Conservation (phyloP, 1,284 basidiomycete genomes). For the Rugosomyces carneus region DNA sequence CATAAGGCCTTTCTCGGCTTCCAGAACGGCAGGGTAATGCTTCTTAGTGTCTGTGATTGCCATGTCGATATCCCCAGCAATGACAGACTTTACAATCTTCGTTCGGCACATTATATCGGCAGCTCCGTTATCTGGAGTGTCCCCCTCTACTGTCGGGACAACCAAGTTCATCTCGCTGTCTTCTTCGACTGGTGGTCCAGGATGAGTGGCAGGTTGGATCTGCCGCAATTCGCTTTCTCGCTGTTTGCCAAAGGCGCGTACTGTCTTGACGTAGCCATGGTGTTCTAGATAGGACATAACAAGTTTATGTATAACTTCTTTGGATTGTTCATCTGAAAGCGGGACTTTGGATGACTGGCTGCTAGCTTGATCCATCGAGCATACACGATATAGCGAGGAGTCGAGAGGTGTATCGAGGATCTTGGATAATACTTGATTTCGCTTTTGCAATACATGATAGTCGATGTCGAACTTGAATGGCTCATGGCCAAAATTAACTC, state of each 20-base stretch:
- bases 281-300: conserved; percentile 77
- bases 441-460: conserved; percentile 64
- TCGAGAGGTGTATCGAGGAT: conserved; percentile 52
- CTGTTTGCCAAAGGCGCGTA: conserved; percentile 58
- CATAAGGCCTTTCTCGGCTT: conserved; percentile 59
- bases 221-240: conserved; percentile 15
- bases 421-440: conserved; percentile 54
- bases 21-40: conserved; percentile 59
- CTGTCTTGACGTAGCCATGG: conserved; percentile 70
- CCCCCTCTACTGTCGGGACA: conserved; percentile 14
- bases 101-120: conserved; percentile 61
- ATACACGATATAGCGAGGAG: conserved; percentile 25
- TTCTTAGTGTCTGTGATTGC: conserved; percentile 52
- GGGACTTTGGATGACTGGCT: conserved; percentile 21
- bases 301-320: conserved; percentile 54
- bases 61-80: conserved; percentile 63
- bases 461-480: conserved; percentile 88
- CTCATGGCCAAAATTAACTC: conserved; percentile 82
- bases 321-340: conserved; percentile 35
- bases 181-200: conserved; percentile 9
- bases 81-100: conserved; percentile 60
- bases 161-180: conserved; percentile 44
- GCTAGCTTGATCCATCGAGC: conserved; percentile 19
- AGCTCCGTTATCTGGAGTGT: conserved; percentile 23
- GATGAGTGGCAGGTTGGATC: conserved; percentile 6